Percentiles rank a stretch among this genome's conserved stretches.
These are phyloP conservation scores for Naganishia randhawae DNA, from an alignment of 768 basidiomycete genomes.

Conservation along the genomic window DNA sequence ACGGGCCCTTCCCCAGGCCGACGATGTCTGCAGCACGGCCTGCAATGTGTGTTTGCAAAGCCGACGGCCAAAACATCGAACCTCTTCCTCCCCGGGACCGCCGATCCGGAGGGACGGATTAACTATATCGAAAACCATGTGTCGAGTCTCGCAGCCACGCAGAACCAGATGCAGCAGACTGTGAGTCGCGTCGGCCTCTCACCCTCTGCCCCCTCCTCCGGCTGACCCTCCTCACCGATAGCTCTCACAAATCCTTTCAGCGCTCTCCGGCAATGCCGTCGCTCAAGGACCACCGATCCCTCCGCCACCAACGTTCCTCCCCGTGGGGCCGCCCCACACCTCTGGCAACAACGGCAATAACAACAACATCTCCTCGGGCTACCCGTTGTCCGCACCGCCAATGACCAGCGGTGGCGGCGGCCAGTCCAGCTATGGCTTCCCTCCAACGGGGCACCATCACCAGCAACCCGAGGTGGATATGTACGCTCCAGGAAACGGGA, in stretches of 20 bases:
- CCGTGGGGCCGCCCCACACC: not conserved
- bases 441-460: not conserved
- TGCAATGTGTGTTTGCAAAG: conserved; percentile 46
- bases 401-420: not conserved
- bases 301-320: not conserved
- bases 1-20: conserved; percentile 32
- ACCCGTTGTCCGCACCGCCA: not conserved
- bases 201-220: not conserved
- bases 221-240: conserved; percentile 12
- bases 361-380: conserved; percentile 9
- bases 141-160: conserved; percentile 39
- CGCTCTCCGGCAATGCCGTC: conserved; percentile 32
- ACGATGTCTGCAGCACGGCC: conserved; percentile 40
- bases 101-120: conserved; percentile 39
- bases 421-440: not conserved
- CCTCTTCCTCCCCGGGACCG: not conserved
- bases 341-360: not conserved
- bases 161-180: conserved; percentile 45
- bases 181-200: conserved; percentile 27
- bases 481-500: not conserved
- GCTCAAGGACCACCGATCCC: not conserved
- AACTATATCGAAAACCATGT: conserved; percentile 41
- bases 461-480: not conserved
- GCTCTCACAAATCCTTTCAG: conserved; percentile 45
- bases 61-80: conserved; percentile 19